Conservation (phyloP, 2,329 filamentous ascomycete species). For the Ilyonectria mors-panacis region DNA sequence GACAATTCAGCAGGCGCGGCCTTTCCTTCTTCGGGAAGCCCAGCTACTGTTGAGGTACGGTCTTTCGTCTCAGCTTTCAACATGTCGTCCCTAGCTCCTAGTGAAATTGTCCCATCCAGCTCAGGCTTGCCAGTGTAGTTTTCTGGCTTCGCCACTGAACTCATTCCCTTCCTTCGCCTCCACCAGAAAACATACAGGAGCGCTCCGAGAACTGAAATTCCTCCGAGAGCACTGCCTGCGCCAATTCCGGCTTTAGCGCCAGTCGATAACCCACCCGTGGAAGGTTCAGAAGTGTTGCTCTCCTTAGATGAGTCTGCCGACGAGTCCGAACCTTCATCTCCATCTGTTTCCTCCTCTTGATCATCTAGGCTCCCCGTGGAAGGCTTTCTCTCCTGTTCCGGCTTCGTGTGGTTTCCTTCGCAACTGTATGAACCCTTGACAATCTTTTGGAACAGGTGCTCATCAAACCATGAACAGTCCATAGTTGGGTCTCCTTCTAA, state of each 20-base stretch:
- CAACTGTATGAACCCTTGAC: conserved; percentile 13
- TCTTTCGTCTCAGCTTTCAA: background rate
- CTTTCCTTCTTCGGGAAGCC: background rate
- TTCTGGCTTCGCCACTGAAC: background rate
- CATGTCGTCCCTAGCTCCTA: background rate
- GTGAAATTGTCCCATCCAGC: background rate
- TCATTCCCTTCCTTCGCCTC: background rate
- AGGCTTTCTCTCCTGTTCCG: background rate
- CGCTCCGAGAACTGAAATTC: background rate
- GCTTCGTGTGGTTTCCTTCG: conserved; percentile 13
- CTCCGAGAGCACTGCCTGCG: conserved; percentile 1
- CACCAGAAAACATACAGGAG: conserved; percentile 6
- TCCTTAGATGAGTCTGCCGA: background rate
- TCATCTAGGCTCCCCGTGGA: background rate
- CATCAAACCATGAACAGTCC: conserved; percentile 22
- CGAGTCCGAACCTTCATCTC: background rate
- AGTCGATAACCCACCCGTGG: conserved; percentile 2
- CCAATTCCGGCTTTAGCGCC: conserved; percentile 14
- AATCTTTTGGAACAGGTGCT: conserved; percentile 7
- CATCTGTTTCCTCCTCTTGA: background rate
- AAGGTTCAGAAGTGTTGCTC: background rate
- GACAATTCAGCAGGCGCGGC: background rate
- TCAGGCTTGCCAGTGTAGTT: conserved; percentile 6
- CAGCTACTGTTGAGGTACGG: background rate
- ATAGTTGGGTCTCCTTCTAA: background rate